Evolutionary conservation across 768 basidiomycete genomes (phyloP), one percentile per base, ranked within the genome.

Genomic region (Calocera viscosa): DNA sequence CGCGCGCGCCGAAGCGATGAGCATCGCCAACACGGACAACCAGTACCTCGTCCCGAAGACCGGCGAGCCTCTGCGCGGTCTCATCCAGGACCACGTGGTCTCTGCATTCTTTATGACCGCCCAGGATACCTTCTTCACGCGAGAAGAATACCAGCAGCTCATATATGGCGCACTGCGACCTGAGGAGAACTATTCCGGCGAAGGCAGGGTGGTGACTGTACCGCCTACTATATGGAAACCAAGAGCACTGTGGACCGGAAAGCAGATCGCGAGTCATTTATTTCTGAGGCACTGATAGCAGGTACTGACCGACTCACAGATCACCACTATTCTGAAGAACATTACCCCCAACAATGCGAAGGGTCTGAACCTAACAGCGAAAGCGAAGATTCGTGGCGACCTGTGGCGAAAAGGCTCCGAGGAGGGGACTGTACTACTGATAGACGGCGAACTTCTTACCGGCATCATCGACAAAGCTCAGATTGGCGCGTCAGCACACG

Each of bases 71-170:
- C 82, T 99, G 34, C 91, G 96, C 75, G 96, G 96, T 74, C 81
- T 99, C 30, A 99, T 99, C 70, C 96, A 99, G 75, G 96, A 99
- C 78, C 96, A 98, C 72, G 92, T 99, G 67, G 95, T 98, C 49
- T 93, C 96, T 16, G 95, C 93, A 67, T 89, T 97, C n/a, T 97
- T 94, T 92, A 94, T 99, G 91, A 97, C 96, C 66, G 87, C 86
- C 73, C 94, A 93, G 74, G 89, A 94, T 70, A 82, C 92, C 0
- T 97, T 97, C 80, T 95, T 98, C 78, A 87, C 89, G 2, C 85
- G 96, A 64, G 93, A 96, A 72, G 90, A 98, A 73, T 99, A 98
- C 74, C 90, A 89, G 76, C 96, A 99, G 76, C 80, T 99, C 63
- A 82, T 99, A 12, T 98, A 97, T 72, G 96, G 95, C 35, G 90